These are phyloP conservation scores for Jackrogersella multiformis DNA, from an alignment of 495 filamentous ascomycete genomes.

Conservation along the genomic window DNA sequence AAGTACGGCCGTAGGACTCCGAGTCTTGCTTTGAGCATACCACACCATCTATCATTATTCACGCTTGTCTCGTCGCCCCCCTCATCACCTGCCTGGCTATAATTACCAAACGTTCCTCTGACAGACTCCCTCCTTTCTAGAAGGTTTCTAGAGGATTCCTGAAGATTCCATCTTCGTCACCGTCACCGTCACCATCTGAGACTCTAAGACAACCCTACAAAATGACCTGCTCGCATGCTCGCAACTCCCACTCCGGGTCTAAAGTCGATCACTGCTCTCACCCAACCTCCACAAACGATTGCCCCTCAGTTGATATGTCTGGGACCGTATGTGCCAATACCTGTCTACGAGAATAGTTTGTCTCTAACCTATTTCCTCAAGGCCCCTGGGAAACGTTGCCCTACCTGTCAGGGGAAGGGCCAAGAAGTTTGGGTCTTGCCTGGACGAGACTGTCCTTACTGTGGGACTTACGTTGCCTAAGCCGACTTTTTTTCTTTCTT, in stretches of 20 bases:
- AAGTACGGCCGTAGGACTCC: conserved; percentile 42
- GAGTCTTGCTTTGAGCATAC: conserved; percentile 17
- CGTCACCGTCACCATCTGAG: background rate
- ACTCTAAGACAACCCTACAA: background rate
- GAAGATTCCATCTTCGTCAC: no score
- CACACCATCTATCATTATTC: conserved; percentile 36
- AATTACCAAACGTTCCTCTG: conserved; percentile 25
- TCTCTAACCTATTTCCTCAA: conserved; percentile 19
- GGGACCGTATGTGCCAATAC: conserved; percentile 31
- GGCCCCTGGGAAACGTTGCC: conserved; percentile 41
- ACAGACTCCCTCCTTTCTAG: conserved; percentile 5
- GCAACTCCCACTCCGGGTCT: conserved; percentile 21
- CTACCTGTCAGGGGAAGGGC: conserved; percentile 54
- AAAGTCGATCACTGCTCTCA: conserved; percentile 21
- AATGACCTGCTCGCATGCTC: conserved; percentile 29
- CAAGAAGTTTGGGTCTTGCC: conserved; percentile 62
- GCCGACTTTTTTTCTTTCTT: background rate
- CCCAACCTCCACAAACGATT: conserved; percentile 14
- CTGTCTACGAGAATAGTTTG: conserved; percentile 11
- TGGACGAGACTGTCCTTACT: conserved; percentile 56
- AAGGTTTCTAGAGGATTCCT: background rate
- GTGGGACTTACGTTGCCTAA: conserved; percentile 50
- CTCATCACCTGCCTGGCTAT: conserved; percentile 4
- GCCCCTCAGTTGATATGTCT: conserved; percentile 36
- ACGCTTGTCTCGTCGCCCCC: conserved; percentile 20